Base-by-base conservation (phyloP, 306 rosid genomes). In the Abrus precatorius region DNA sequence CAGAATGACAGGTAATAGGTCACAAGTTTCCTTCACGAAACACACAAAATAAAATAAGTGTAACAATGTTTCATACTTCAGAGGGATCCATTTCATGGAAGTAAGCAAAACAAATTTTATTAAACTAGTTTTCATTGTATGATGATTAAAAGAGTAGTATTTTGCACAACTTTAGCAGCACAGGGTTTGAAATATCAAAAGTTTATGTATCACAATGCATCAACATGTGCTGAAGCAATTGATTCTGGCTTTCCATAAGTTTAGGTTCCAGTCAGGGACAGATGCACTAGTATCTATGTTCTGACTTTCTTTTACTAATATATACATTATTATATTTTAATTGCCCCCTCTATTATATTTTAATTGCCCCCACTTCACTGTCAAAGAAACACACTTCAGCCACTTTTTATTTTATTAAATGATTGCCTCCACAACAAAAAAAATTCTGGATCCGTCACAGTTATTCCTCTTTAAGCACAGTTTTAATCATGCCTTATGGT, bases 1-100 rank as follows among this genome's bases (percentile, higher is more conserved):
- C 32, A 84, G 73, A 78, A 59, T 78, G 78, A 41, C 11, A 44
- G 33, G 57, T 4, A 53, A 55, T 54, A 64, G n/a, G 49, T 78
- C 72, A 72, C 43, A 55, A 57, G 20, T 9, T 56, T 44, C 75
- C 65, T 75, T 29, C 33, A 45, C 34, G 75, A 80, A 69, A 79
- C 68, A 79, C 68, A 49, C 44, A 14, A 50, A 11, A 52, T 13
- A 3, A 45, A 49, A 44, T 41, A 52, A 36, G 45, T 5, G 75
- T 20, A 7, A 27, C 36, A 7, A 73, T 67, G 72, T 44, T 50
- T 80, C 75, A 62, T 11, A 38, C n/a, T 44, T 72, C 30, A 50
- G 59, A 53, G 14, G 64, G 43, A 3, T 34, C 62, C 34, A 60
- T 59, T 47, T 12, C 52, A 27, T 69, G 69, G 45, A 6, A 40